phyloP scores from a whole-genome alignment of 75 land plant genomes.

The Selaginella moellendorffii region DNA sequence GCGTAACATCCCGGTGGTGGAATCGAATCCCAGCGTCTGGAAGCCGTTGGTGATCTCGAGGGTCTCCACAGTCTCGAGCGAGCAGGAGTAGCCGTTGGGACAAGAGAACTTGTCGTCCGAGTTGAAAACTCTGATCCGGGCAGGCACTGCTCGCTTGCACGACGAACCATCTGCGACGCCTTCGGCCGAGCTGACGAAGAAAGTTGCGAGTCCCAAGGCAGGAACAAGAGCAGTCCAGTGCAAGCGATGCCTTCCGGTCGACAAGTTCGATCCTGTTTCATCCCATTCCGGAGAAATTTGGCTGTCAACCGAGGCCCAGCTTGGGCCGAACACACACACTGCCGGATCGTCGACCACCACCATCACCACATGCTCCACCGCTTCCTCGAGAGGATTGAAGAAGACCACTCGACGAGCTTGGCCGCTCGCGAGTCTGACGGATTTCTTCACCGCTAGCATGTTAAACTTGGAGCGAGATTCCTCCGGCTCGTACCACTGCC shows the following conservation, averaged over 20 bases:
- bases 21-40: constrained; percentile 48
- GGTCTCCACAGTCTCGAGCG: constrained; percentile 27
- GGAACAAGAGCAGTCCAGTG: constrained; percentile 69
- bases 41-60: constrained; percentile 41
- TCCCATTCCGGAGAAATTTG: constrained; percentile 83
- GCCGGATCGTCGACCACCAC: constrained; percentile 55
- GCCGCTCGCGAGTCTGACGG: constrained; percentile 26
- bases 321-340: constrained; percentile 57
- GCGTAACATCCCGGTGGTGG: constrained; percentile 47
- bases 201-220: constrained; percentile 79
- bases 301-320: constrained; percentile 55
- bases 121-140: constrained; percentile 33
- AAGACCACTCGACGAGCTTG: constrained; percentile 51
- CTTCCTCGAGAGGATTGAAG: constrained; percentile 89
- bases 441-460: constrained; percentile 46
- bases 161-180: constrained; percentile 34
- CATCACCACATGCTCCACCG: constrained; percentile 68
- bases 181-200: constrained; percentile 35
- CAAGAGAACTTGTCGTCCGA: constrained; percentile 28
- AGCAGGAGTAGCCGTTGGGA: constrained; percentile 57
- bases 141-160: constrained; percentile 56
- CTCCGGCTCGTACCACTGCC: constrained; percentile 47
- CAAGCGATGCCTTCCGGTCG: constrained; percentile 61
- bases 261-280: constrained; percentile 16
- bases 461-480: constrained; percentile 51